Base-by-base conservation (phyloP, 352 stramenopile genomes). In the Pythium sp. region DNA sequence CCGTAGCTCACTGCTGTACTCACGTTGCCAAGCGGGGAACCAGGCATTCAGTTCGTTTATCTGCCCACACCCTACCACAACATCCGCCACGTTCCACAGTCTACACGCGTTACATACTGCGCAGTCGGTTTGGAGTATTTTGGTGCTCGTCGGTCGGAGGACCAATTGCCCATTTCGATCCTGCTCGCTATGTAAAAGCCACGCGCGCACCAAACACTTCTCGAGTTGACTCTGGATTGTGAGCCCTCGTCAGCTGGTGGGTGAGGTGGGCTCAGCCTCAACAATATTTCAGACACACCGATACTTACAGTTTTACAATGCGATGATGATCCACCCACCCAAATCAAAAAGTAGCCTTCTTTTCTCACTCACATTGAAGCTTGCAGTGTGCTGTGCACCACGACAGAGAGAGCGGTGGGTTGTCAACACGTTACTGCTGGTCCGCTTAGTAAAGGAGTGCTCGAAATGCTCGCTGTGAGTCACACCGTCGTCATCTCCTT, bases 261-360 rank as follows among this genome's bases (percentile, higher is more conserved):
- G 43, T 51, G 43, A 11, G 41, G 18, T 51, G 6, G 18, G 43
- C 43, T 51, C 43, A 11, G 18, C 43, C 11, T 51, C 43, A 51
- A 51, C 18, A 51, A 22, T 51, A n/a, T 20, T 46, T 51, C 18
- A 51, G 14, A n/a, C 41, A 51, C 43, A 24, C 43, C 43, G 6
- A 51, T 51, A 51, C 43, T 51, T 51, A 51, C 43, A 51, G 43
- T 51, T 51, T 51, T 47, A n/a, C 41, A 47, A 47, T 47, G 18
- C 43, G 9, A 51, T 51, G 43, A 51, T 51, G 43, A 22, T 51
- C 43, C 38, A 46, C 38, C 38, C 38, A 5, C 15, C 43, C 43
- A 12, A 51, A 51, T 51, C 43, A 51, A 51, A 51, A 51, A 51
- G 43, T 1, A 51, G 43, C 43, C 43, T 51, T 20, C 18, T 26